Base-by-base conservation (phyloP, 2,329 filamentous ascomycete species). In the Pseudocercospora fijiensis region DNA sequence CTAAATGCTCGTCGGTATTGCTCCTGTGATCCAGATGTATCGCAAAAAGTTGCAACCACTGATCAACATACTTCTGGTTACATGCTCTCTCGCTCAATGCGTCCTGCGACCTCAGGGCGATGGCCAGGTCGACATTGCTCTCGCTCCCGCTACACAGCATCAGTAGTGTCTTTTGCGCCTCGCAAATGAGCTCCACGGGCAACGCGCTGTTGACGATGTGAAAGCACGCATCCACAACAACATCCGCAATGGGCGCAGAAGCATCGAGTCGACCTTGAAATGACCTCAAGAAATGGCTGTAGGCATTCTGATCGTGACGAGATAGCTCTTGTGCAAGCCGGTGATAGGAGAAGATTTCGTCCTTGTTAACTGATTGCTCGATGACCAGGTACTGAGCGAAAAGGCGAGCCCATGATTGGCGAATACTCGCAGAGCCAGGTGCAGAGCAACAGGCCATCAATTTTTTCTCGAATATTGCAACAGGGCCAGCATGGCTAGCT, bases 61-160 rank as follows among this genome's bases (percentile, higher is more conserved):
- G 58, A 45, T 73, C 67, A n/a, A 67, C 66, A 52, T 65, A 69
- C n/a, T 49, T 47, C 57, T 69, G 69, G 30, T 69, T 67, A 22
- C 57, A 58, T 16, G 45, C 55, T 16, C 41, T 49, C 11, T 53
- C 41, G 5, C 11, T 6, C n/a, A 53, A 47, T 30, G 33, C 33
- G 3, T 55, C 28, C 13, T 55, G 47, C 11, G 20, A 27, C 16
- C 41, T 56, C n/a, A 56, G 53, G n/a, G 24, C 33, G 10, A 27
- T 26, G 20, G 45, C n/a, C 9, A 60, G 28, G 26, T 61, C 52
- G n/a, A 52, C 24, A 22, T 57, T 18, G 47, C 22, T 28, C 16
- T 51, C 20, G 20, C 52, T 37, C 45, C 41, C 20, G 41, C 49
- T 63, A 56, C 26, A 71, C 60, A 24, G 63, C 22, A 33, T 64